Conservation (phyloP, 768 basidiomycete genomes). For the Aureoboletus auriporus region DNA sequence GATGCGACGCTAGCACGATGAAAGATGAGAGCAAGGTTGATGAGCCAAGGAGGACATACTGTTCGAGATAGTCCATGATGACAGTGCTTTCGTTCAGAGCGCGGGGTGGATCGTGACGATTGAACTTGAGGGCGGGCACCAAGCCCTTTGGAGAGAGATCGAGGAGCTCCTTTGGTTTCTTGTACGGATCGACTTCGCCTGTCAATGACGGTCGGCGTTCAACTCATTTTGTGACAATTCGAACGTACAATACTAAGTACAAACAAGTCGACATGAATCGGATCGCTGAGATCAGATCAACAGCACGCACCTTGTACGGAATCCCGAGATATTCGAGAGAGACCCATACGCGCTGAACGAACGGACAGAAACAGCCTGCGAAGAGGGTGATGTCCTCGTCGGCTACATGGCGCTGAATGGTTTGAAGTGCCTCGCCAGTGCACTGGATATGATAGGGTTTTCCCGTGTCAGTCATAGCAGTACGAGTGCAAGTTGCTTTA, state of each 20-base stretch:
- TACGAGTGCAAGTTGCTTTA: not conserved
- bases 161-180: constrained; percentile 76
- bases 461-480: constrained; percentile 33
- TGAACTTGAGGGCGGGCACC: constrained; percentile 64
- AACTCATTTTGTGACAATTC: not conserved
- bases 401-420: constrained; percentile 44
- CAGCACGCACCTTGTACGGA: constrained; percentile 57
- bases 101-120: constrained; percentile 50
- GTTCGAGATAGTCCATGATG: constrained; percentile 75
- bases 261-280: not conserved
- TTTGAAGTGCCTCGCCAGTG: constrained; percentile 53
- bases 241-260: constrained; percentile 37
- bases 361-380: constrained; percentile 73
- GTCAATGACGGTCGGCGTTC: not conserved
- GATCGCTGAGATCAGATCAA: not conserved
- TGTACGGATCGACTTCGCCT: constrained; percentile 84
- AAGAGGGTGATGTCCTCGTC: constrained; percentile 63
- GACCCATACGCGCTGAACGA: constrained; percentile 80
- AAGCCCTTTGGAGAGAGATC: constrained; percentile 80
- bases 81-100: constrained; percentile 78
- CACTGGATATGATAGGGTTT: constrained; percentile 38
- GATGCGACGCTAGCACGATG: constrained; percentile 46
- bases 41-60: constrained; percentile 40
- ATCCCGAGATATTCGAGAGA: constrained; percentile 66
- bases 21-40: not conserved